Conservation (phyloP, 805 yeast genomes). For the Wickerhamomyces mucosus region DNA sequence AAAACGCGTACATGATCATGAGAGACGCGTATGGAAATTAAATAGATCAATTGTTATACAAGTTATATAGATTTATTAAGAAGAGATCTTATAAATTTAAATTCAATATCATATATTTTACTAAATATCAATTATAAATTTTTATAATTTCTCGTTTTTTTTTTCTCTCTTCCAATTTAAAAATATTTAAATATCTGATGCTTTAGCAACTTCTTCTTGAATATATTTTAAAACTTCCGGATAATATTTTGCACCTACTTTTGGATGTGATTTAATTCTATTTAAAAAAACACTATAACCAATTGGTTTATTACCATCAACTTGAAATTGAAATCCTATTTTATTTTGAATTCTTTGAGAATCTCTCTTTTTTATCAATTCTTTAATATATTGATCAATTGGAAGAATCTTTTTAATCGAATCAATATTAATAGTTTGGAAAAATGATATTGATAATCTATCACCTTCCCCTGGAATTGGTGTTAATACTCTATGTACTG, state of each 20-base stretch:
- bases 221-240: constrained; percentile 29
- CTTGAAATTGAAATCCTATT: constrained; percentile 32
- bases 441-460: constrained; percentile 40
- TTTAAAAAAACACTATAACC: constrained; percentile 32
- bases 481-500: constrained; percentile 35
- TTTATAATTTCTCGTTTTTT: too few species aligned
- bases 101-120: too few species aligned
- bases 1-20: too few species aligned
- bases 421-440: constrained; percentile 37
- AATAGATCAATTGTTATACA: too few species aligned
- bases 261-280: constrained; percentile 33
- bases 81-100: too few species aligned
- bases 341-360: constrained; percentile 22
- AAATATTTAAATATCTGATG: too few species aligned
- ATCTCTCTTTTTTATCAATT: constrained; percentile 28
- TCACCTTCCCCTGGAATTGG: constrained; percentile 16
- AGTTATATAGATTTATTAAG: too few species aligned
- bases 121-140: too few species aligned
- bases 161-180: too few species aligned
- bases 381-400: constrained; percentile 23
- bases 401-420: constrained; percentile 29
- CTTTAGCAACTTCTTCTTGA: neutral
- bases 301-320: constrained; percentile 28
- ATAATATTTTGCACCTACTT: constrained; percentile 33
- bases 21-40: too few species aligned